phyloP scores from a whole-genome alignment of 257 asterid species.

The Anisodus acutangulus region DNA sequence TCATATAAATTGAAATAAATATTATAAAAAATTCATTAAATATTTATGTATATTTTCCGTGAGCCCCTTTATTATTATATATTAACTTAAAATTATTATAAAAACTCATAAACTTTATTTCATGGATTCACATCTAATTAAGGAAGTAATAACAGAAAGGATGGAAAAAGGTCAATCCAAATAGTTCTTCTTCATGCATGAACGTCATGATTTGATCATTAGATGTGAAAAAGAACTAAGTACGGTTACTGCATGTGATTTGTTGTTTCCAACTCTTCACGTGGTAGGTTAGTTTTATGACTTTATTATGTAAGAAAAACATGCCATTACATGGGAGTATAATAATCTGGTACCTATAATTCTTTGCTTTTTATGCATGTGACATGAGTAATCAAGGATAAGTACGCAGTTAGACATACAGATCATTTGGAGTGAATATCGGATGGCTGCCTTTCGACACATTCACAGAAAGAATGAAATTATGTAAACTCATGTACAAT shows the following conservation, averaged over 20 bases:
- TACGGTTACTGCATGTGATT: constrained; percentile 21
- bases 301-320: not conserved
- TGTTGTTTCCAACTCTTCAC: constrained; percentile 6
- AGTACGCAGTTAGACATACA: not conserved
- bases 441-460: too few species aligned
- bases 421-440: not conserved
- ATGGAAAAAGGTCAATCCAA: not conserved
- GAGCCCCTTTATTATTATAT: not conserved
- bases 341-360: not conserved
- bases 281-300: not conserved
- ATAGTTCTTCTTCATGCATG: constrained; percentile 2
- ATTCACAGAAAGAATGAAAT: too few species aligned
- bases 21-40: too few species aligned
- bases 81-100: not conserved
- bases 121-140: not conserved
- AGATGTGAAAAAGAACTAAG: not conserved
- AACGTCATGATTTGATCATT: constrained; percentile 12
- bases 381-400: not conserved
- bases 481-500: too few species aligned
- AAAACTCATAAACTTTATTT: not conserved
- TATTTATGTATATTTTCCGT: too few species aligned
- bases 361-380: constrained; percentile 3
- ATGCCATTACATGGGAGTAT: not conserved
- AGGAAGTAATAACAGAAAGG: not conserved
- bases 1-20: too few species aligned